These are phyloP conservation scores for Astrothelium subdiscretum DNA, from an alignment of 495 filamentous ascomycete genomes.

Conservation along the genomic window DNA sequence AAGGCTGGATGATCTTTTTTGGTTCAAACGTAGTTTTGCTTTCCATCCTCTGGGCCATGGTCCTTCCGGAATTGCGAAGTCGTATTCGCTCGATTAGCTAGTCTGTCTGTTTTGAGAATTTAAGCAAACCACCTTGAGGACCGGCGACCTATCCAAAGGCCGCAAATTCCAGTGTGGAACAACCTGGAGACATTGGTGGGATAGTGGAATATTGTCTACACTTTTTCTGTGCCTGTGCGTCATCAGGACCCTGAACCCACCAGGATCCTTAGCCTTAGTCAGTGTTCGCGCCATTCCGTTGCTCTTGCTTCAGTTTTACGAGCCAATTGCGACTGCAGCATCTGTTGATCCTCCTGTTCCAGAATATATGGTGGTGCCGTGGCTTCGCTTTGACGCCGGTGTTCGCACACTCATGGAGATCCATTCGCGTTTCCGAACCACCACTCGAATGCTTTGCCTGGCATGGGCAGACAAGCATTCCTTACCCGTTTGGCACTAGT, in stretches of 20 bases:
- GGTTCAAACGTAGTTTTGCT: slow-evolving; percentile 80
- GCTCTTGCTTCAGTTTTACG: too few relatives aligned
- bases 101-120: background rate
- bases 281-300: too few relatives aligned
- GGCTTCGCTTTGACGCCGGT: background rate
- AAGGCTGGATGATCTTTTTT: slow-evolving; percentile 69
- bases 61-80: background rate
- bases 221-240: background rate
- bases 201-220: background rate
- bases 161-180: too few relatives aligned
- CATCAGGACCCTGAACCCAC: too few relatives aligned
- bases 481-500: slow-evolving; percentile 18
- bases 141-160: too few relatives aligned
- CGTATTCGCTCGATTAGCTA: background rate
- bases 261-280: too few relatives aligned
- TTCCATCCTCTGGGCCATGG: slow-evolving; percentile 26
- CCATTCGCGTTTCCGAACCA: background rate
- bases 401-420: background rate
- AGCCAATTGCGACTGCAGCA: too few relatives aligned
- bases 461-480: slow-evolving; percentile 21
- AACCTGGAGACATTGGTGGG: too few relatives aligned
- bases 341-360: too few relatives aligned
- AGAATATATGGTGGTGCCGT: too few relatives aligned
- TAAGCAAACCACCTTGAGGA: too few relatives aligned
- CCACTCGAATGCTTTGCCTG: background rate